A percentile compares a stretch with the other conserved stretches of the same genome.
Evolutionary conservation across 2,329 filamentous ascomycete species (phyloP).

Genomic region (Aspergillus candidus): DNA sequence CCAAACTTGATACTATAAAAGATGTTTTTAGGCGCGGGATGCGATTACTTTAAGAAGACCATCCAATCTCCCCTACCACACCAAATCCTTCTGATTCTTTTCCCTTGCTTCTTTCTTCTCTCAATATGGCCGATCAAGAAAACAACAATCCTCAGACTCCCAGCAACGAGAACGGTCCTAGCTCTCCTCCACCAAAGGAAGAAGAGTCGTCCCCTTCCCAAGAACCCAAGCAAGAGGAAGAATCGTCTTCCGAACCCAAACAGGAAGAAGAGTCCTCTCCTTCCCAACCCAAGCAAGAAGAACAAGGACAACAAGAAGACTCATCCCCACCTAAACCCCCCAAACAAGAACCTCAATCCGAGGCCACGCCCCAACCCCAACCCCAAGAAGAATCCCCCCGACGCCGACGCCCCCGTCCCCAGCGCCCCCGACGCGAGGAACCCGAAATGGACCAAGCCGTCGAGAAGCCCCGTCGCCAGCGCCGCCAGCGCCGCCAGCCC

Average conservation of each 20-base stretch:
- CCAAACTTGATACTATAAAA: slow-evolving; percentile 5
- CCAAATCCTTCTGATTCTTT: slow-evolving; percentile 1
- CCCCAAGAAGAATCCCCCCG: slow-evolving; percentile 16
- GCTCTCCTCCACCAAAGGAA: background rate
- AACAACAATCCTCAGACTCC: slow-evolving; percentile 9
- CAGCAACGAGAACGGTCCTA: slow-evolving; percentile 12
- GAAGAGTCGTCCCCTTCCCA: background rate
- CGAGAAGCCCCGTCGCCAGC: slow-evolving; percentile 48
- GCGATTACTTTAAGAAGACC: slow-evolving; percentile 17
- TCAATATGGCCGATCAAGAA: slow-evolving; percentile 27
- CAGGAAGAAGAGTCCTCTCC: background rate
- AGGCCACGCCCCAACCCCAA: slow-evolving; percentile 43
- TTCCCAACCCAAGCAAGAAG: slow-evolving; percentile 4
- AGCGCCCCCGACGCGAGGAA: slow-evolving; percentile 32
- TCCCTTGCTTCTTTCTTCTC: slow-evolving; percentile 14
- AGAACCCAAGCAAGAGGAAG: slow-evolving; percentile 1
- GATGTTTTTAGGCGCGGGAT: background rate
- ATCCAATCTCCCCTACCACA: slow-evolving; percentile 8
- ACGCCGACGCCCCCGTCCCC: slow-evolving; percentile 15
- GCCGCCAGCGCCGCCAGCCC: slow-evolving; percentile 46
- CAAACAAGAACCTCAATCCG: slow-evolving; percentile 22
- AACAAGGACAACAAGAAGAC: slow-evolving; percentile 20
- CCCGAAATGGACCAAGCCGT: slow-evolving; percentile 46
- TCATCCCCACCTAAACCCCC: slow-evolving; percentile 25
- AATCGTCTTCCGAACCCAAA: background rate